Conservation (phyloP, 306 rosid species). For the Luffa aegyptiaca region DNA sequence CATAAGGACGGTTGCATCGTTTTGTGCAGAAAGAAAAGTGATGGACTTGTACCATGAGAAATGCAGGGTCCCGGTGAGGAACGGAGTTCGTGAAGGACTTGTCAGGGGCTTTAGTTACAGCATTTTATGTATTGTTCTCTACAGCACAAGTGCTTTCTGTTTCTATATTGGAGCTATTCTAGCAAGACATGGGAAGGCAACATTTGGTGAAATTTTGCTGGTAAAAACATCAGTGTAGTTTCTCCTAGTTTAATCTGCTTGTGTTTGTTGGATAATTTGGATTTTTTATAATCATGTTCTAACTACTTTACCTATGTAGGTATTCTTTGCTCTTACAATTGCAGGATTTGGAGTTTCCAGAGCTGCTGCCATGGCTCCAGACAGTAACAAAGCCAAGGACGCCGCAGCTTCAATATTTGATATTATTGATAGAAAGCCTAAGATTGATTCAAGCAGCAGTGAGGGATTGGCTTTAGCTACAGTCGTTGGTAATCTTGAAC, state of each 20-base stretch:
- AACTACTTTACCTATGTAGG: slow-evolving; percentile 21
- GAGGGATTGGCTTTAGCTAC: slow-evolving; percentile 30
- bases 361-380: slow-evolving; percentile 51
- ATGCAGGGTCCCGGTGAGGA: slow-evolving; percentile 42
- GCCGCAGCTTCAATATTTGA: slow-evolving; percentile 63
- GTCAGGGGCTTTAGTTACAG: slow-evolving; percentile 54
- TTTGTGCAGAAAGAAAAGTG: slow-evolving; percentile 72
- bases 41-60: slow-evolving; percentile 51
- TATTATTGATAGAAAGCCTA: slow-evolving; percentile 56
- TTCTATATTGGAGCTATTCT: slow-evolving; percentile 62
- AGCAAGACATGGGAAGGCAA: slow-evolving; percentile 43
- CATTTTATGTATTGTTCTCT: slow-evolving; percentile 34
- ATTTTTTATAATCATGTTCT: background rate
- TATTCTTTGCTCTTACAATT: slow-evolving; percentile 63
- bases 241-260: background rate
- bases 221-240: slow-evolving; percentile 11
- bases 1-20: slow-evolving; percentile 82
- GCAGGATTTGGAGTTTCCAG: slow-evolving; percentile 61
- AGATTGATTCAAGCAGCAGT: slow-evolving; percentile 49
- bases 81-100: slow-evolving; percentile 56
- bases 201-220: slow-evolving; percentile 63
- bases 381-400: slow-evolving; percentile 65
- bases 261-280: too few relatives aligned
- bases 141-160: slow-evolving; percentile 53
- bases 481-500: slow-evolving; percentile 41